Conservation (phyloP, 306 rosid species). For the Cicer bijugum region DNA sequence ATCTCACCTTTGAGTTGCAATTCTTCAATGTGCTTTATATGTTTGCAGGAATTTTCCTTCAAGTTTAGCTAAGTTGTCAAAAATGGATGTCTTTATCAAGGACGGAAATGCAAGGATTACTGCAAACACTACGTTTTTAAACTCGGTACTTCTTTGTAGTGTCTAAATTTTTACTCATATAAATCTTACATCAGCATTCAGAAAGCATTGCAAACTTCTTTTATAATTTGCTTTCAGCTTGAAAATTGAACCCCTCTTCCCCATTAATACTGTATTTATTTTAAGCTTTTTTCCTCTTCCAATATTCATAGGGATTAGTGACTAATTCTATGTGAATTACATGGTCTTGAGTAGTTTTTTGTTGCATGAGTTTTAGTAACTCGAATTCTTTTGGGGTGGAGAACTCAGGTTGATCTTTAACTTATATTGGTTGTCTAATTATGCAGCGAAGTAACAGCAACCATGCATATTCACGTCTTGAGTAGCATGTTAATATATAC, state of each 20-base stretch:
- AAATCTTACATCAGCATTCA: slow-evolving; percentile 22
- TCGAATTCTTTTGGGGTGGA: background rate
- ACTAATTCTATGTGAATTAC: slow-evolving; percentile 33
- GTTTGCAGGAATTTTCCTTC: slow-evolving; percentile 81
- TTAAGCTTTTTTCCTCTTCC: slow-evolving; percentile 12
- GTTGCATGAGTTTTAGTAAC: slow-evolving; percentile 9
- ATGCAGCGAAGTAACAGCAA: slow-evolving; percentile 11
- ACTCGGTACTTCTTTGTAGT: slow-evolving; percentile 61
- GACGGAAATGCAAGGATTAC: slow-evolving; percentile 86
- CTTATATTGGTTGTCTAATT: background rate
- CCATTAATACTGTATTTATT: slow-evolving; percentile 1
- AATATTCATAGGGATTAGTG: background rate
- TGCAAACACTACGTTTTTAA: slow-evolving; percentile 69
- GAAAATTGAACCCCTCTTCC: slow-evolving; percentile 40
- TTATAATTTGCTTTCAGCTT: slow-evolving; percentile 25
- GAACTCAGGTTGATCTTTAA: slow-evolving; percentile 28
- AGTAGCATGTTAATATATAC: slow-evolving; percentile 1
- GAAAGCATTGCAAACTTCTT: slow-evolving; percentile 24
- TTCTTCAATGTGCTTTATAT: slow-evolving; percentile 34
- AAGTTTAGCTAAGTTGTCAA: slow-evolving; percentile 78
- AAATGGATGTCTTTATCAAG: slow-evolving; percentile 75
- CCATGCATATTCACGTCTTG: slow-evolving; percentile 34
- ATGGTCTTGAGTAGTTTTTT: slow-evolving; percentile 22
- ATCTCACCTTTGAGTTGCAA: slow-evolving; percentile 31
- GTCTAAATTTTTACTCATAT: slow-evolving; percentile 22